These are phyloP conservation scores for Cryptococcus maquisensis DNA, from an alignment of 1,284 basidiomycete genomes.

Conservation along the genomic window DNA sequence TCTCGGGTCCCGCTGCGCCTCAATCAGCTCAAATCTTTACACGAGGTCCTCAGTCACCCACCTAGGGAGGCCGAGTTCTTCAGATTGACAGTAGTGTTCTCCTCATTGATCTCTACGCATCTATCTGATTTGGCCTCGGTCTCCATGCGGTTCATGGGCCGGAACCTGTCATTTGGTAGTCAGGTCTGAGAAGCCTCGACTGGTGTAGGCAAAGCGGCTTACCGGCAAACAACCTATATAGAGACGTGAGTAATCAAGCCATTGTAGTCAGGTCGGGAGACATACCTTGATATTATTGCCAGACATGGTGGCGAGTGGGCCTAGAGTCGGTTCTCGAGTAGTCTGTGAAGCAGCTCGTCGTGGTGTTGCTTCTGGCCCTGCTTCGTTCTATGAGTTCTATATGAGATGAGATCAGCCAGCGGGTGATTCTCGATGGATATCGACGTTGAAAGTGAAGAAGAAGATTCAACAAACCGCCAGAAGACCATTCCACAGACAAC, in stretches of 20 bases:
- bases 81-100: constrained; percentile 73
- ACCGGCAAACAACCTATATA: constrained; percentile 83
- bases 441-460: too few relatives aligned
- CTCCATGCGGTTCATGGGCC: constrained; percentile 91
- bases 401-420: too few relatives aligned
- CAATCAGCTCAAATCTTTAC: constrained; percentile 2
- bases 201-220: constrained; percentile 30
- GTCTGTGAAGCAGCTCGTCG: not conserved
- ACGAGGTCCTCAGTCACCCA: constrained; percentile 51
- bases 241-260: constrained; percentile 8
- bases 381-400: not conserved
- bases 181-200: not conserved
- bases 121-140: constrained; percentile 83
- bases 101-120: constrained; percentile 77
- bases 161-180: constrained; percentile 61
- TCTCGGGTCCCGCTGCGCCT: constrained; percentile 47
- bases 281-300: constrained; percentile 53
- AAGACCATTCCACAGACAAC: too few relatives aligned
- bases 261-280: not conserved
- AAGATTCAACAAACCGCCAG: too few relatives aligned
- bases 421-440: too few relatives aligned
- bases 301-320: constrained; percentile 25
- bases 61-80: constrained; percentile 63
- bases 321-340: not conserved
- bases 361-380: not conserved